Conservation (phyloP, 495 filamentous ascomycete species). For the Recurvomyces mirabilis region DNA sequence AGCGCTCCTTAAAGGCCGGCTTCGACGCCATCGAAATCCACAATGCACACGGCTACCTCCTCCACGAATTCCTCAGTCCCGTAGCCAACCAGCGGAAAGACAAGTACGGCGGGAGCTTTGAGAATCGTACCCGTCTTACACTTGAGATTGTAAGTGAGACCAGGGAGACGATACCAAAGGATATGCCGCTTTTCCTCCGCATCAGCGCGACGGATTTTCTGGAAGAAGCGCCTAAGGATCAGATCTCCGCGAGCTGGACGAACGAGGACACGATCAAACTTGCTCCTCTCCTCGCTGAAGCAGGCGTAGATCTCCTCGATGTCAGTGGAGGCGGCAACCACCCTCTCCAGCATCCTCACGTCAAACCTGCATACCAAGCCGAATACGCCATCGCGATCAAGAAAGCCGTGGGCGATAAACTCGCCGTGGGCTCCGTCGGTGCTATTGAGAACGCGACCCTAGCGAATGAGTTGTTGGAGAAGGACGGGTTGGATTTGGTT, state of each 20-base stretch:
- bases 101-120: constrained; percentile 35
- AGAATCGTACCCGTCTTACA: constrained; percentile 32
- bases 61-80: constrained; percentile 31
- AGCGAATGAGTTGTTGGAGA: constrained; percentile 45
- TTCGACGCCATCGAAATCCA: constrained; percentile 49
- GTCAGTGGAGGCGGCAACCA: constrained; percentile 52
- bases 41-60: constrained; percentile 33
- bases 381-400: constrained; percentile 52
- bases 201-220: constrained; percentile 35
- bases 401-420: constrained; percentile 49
- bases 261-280: constrained; percentile 45
- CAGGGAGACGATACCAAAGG: constrained; percentile 17
- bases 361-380: constrained; percentile 53
- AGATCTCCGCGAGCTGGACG: constrained; percentile 42
- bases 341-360: constrained; percentile 45
- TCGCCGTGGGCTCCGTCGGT: constrained; percentile 50
- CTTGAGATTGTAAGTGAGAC: constrained; percentile 27
- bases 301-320: constrained; percentile 54
- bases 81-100: constrained; percentile 34
- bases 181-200: constrained; percentile 31
- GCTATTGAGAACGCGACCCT: constrained; percentile 46
- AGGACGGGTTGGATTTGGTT: constrained; percentile 47
- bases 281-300: constrained; percentile 39
- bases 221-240: constrained; percentile 34
- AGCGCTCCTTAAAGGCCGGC: constrained; percentile 45